phyloP scores from a whole-genome alignment of 352 stramenopile species.

The Phytophthora quininea region DNA sequence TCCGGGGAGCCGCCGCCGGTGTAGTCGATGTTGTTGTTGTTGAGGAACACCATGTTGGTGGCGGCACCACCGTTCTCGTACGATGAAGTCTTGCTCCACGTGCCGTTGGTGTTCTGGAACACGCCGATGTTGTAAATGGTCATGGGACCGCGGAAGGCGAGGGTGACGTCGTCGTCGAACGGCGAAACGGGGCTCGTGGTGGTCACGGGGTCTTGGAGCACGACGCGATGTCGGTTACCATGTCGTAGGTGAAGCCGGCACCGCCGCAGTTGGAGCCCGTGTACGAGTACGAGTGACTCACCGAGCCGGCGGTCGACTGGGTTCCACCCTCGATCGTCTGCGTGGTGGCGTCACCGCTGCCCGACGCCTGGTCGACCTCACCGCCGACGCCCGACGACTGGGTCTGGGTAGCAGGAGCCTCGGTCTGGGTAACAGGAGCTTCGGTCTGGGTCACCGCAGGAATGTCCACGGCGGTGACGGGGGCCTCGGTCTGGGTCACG shows the following conservation, averaged over 20 bases:
- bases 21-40: conserved; percentile 87
- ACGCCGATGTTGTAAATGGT: conserved; percentile 77
- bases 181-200: conserved; percentile 57
- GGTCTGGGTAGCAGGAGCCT: conserved; percentile 15
- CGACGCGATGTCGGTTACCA: conserved; percentile 68
- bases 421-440: not conserved
- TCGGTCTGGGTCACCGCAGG: not conserved
- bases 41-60: conserved; percentile 82
- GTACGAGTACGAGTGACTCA: conserved; percentile 61
- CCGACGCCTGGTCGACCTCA: conserved; percentile 1
- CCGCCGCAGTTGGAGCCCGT: conserved; percentile 57
- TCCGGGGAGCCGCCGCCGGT: conserved; percentile 59
- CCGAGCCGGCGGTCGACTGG: conserved; percentile 43
- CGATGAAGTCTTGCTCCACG: conserved; percentile 65
- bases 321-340: conserved; percentile 21
- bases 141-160: conserved; percentile 72
- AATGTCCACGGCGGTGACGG: not conserved
- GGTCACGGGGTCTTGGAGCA: conserved; percentile 56
- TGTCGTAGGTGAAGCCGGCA: conserved; percentile 57
- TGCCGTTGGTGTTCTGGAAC: conserved; percentile 61
- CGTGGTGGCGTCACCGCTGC: conserved; percentile 2
- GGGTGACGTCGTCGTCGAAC: conserved; percentile 66
- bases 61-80: conserved; percentile 56
- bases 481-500: conserved; percentile 4
- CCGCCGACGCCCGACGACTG: conserved; percentile 5